Conservation (phyloP, 2,329 filamentous ascomycete genomes). For the Verticillium nubilum region DNA sequence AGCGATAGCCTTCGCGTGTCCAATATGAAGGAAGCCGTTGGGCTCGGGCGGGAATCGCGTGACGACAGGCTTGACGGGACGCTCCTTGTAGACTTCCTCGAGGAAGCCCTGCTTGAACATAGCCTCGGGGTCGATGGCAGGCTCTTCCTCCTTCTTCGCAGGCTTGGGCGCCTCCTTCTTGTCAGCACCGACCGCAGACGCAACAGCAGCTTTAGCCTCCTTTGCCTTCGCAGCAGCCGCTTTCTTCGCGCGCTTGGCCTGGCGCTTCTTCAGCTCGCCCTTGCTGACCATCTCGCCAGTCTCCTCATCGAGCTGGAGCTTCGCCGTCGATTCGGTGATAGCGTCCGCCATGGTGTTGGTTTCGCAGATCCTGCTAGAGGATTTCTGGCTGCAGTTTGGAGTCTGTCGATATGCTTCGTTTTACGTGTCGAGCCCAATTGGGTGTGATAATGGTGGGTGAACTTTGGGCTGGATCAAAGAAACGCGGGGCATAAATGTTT, state of each 20-base stretch:
- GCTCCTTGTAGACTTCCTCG: slow-evolving; percentile 63
- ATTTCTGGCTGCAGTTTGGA: not conserved
- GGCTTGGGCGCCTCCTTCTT: slow-evolving; percentile 16
- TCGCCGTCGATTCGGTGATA: slow-evolving; percentile 42
- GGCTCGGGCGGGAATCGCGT: slow-evolving; percentile 82
- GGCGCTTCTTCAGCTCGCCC: slow-evolving; percentile 56
- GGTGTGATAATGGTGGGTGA: not conserved
- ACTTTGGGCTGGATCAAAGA: not conserved
- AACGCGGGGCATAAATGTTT: not conserved
- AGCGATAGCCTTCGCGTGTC: slow-evolving; percentile 91
- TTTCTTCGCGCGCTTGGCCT: slow-evolving; percentile 54
- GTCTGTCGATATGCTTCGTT: not conserved
- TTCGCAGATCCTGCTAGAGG: not conserved
- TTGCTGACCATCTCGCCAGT: slow-evolving; percentile 63
- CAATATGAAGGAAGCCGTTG: slow-evolving; percentile 90
- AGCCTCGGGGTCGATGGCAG: slow-evolving; percentile 48
- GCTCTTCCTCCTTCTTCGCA: slow-evolving; percentile 41
- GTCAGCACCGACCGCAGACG: slow-evolving; percentile 22
- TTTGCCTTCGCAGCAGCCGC: slow-evolving; percentile 47
- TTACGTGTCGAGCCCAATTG: not conserved
- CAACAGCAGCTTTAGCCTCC: slow-evolving; percentile 25
- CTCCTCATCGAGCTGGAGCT: slow-evolving; percentile 57
- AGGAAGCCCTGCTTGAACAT: slow-evolving; percentile 82
- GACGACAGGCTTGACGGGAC: slow-evolving; percentile 54
- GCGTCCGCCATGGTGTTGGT: slow-evolving; percentile 38